phyloP scores from a whole-genome alignment of 495 filamentous ascomycete species.

The Gamarada debralockiae region DNA sequence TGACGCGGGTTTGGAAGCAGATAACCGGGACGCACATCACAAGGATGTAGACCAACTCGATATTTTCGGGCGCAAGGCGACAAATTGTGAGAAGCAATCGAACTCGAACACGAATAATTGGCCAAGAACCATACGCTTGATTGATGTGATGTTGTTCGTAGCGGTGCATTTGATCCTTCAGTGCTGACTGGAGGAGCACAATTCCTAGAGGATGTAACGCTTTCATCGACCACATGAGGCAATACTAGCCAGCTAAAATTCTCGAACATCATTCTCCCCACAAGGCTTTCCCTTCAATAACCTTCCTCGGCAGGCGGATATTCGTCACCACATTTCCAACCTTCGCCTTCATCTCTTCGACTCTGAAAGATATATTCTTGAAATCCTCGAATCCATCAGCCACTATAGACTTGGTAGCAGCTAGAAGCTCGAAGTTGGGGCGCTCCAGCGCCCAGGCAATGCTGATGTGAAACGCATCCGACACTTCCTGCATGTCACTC shows the following conservation, averaged over 20 bases:
- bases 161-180: too few species aligned
- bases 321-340: slow-evolving; percentile 69
- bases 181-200: too few species aligned
- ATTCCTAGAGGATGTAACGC: too few species aligned
- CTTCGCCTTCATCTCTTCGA: slow-evolving; percentile 64
- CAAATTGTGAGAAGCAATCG: too few species aligned
- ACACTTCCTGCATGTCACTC: slow-evolving; percentile 30
- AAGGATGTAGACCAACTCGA: too few species aligned
- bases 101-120: too few species aligned
- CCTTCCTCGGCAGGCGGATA: slow-evolving; percentile 39
- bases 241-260: neutral
- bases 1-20: too few species aligned
- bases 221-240: too few species aligned
- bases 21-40: too few species aligned
- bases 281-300: slow-evolving; percentile 15
- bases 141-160: too few species aligned
- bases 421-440: slow-evolving; percentile 34
- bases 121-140: too few species aligned
- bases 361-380: slow-evolving; percentile 31
- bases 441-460: slow-evolving; percentile 69
- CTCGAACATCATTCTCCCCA: slow-evolving; percentile 14
- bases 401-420: slow-evolving; percentile 29
- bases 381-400: slow-evolving; percentile 14
- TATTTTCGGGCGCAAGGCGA: too few species aligned
- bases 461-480: slow-evolving; percentile 71